Evolutionary conservation across 2,329 filamentous ascomycete species (phyloP).

Genomic region (Trichoderma breve): DNA sequence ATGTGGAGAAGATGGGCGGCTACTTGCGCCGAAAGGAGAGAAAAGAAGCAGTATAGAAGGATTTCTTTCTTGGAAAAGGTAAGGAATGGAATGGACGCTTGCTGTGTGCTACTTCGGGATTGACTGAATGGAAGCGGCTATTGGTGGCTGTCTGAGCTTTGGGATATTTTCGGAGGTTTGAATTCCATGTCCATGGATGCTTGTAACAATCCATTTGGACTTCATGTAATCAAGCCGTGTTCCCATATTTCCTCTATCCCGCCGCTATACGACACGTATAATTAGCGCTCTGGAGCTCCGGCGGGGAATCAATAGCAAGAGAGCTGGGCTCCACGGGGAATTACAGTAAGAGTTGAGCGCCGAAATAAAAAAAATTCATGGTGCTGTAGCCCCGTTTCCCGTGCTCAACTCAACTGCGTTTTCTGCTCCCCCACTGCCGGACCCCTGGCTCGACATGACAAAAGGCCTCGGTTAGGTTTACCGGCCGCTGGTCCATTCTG

Average conservation of each 20-base stretch:
- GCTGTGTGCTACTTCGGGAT: neutral
- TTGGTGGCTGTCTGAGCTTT: neutral
- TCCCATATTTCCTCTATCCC: neutral
- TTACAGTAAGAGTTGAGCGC: neutral
- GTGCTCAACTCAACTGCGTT: neutral
- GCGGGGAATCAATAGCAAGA: neutral
- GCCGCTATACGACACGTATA: neutral
- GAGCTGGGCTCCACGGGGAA: neutral
- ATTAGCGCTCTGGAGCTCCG: slow-evolving; percentile 2
- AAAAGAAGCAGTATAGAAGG: neutral
- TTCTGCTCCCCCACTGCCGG: neutral
- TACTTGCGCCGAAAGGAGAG: neutral
- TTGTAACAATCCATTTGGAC: neutral
- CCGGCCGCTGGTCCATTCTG: neutral
- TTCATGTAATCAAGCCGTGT: neutral
- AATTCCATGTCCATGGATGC: neutral
- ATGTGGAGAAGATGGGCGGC: neutral
- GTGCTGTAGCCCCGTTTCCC: neutral
- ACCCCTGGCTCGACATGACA: neutral
- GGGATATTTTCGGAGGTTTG: neutral
- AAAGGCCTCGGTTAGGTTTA: slow-evolving; percentile 6
- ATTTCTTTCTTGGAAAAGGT: neutral
- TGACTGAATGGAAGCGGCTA: neutral
- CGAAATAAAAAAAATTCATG: neutral
- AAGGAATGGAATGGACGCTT: neutral